phyloP scores from a whole-genome alignment of 495 filamentous ascomycete genomes.

The Neohortaea acidophila region DNA sequence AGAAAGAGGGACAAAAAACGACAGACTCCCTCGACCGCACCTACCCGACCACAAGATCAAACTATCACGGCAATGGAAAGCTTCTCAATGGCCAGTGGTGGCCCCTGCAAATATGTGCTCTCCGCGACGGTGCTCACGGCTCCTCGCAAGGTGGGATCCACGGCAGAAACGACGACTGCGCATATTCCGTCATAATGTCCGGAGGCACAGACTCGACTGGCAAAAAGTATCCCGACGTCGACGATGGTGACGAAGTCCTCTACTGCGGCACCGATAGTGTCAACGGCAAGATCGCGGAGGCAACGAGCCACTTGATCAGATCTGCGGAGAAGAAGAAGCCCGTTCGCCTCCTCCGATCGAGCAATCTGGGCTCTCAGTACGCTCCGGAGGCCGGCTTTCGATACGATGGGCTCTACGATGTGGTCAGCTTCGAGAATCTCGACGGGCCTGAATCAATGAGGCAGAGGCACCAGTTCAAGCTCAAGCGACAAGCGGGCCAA shows the following conservation, averaged over 20 bases:
- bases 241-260: constrained; percentile 33
- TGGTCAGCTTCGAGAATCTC: constrained; percentile 23
- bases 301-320: constrained; percentile 30
- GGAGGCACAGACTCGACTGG: constrained; percentile 25
- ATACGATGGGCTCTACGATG: constrained; percentile 44
- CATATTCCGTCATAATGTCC: constrained; percentile 32
- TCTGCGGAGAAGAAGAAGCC: constrained; percentile 18
- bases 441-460: constrained; percentile 23
- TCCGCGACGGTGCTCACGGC: constrained; percentile 45
- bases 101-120: constrained; percentile 36
- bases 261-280: constrained; percentile 38
- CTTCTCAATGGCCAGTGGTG: constrained; percentile 43
- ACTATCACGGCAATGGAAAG: constrained; percentile 31
- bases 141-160: constrained; percentile 35
- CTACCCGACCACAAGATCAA: constrained; percentile 21
- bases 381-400: constrained; percentile 35
- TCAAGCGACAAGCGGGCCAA: constrained; percentile 28
- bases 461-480: constrained; percentile 27
- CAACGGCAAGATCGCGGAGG: constrained; percentile 20
- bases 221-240: constrained; percentile 28
- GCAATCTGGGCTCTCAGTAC: constrained; percentile 26
- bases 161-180: constrained; percentile 25
- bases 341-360: constrained; percentile 35
- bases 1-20: not conserved
- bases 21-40: constrained; percentile 10